Evolutionary conservation across 495 filamentous ascomycete species (phyloP).

Genomic region (Podospora conica): DNA sequence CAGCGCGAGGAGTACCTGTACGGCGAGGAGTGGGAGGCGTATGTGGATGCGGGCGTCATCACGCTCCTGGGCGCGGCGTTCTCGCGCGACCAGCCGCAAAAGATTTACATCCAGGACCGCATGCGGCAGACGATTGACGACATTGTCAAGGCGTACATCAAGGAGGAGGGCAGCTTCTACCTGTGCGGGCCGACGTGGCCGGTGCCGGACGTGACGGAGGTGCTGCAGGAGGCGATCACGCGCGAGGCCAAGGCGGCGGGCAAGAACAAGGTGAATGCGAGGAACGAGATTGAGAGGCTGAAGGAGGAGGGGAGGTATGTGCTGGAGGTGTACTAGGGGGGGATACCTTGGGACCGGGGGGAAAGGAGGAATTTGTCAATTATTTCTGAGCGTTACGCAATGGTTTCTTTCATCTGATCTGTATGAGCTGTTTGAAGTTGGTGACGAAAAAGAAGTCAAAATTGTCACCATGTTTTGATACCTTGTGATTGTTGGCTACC

Average conservation of each 20-base stretch:
- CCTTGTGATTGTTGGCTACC: background rate
- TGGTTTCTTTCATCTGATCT: background rate
- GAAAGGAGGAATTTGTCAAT: background rate
- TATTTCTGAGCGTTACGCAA: background rate
- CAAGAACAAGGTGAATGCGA: slow-evolving; percentile 71
- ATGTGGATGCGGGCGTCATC: slow-evolving; percentile 89
- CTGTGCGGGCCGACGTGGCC: slow-evolving; percentile 98
- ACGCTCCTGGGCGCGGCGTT: slow-evolving; percentile 91
- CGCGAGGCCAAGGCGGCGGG: slow-evolving; percentile 60
- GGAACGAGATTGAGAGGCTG: slow-evolving; percentile 89
- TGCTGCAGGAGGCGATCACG: slow-evolving; percentile 87
- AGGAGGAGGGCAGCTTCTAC: slow-evolving; percentile 88
- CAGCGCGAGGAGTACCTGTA: slow-evolving; percentile 98
- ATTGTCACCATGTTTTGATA: background rate
- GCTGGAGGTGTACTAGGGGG: slow-evolving; percentile 82
- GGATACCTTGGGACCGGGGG: background rate
- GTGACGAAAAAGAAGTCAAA: background rate
- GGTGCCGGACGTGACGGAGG: slow-evolving; percentile 93
- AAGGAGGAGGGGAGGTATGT: slow-evolving; percentile 95
- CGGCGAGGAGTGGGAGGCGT: slow-evolving; percentile 98
- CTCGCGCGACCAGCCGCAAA: slow-evolving; percentile 92
- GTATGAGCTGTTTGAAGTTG: too few species aligned
- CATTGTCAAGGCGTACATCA: slow-evolving; percentile 82
- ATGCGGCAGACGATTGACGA: slow-evolving; percentile 87
- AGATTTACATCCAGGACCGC: slow-evolving; percentile 98